Evolutionary conservation across 495 filamentous ascomycete species (phyloP).

Genomic region (Aspergillus funiculosus): DNA sequence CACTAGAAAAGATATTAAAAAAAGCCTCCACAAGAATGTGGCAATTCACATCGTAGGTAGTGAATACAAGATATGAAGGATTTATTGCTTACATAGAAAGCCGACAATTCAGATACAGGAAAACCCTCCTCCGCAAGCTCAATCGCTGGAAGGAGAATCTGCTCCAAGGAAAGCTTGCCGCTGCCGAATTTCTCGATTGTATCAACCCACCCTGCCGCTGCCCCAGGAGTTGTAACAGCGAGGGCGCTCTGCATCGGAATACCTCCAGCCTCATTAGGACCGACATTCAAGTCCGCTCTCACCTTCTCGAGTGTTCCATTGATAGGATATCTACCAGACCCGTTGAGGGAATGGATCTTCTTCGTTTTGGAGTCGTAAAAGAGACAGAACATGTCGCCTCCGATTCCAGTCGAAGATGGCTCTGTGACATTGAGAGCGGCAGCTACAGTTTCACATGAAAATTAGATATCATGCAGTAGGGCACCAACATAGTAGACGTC

Average conservation of each 20-base stretch:
- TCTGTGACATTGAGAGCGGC: constrained; percentile 92
- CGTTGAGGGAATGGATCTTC: constrained; percentile 81
- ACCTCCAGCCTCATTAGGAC: constrained; percentile 51
- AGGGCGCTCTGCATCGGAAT: constrained; percentile 77
- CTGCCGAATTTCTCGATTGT: constrained; percentile 88
- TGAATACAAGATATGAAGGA: too few relatives aligned
- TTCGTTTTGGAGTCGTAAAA: constrained; percentile 81
- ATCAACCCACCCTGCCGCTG: constrained; percentile 92
- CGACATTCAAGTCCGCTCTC: constrained; percentile 61
- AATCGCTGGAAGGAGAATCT: constrained; percentile 80
- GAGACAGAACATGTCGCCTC: constrained; percentile 96
- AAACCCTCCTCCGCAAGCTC: constrained; percentile 84
- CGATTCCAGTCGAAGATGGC: constrained; percentile 90
- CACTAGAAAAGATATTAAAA: constrained; percentile 48
- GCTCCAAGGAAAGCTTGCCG: constrained; percentile 68
- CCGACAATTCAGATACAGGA: constrained; percentile 75
- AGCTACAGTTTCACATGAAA: constrained; percentile 35
- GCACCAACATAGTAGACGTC: neutral
- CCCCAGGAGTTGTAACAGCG: constrained; percentile 80
- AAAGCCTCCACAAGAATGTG: neutral
- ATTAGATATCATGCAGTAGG: neutral
- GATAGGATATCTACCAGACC: constrained; percentile 75
- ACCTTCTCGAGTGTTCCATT: constrained; percentile 63
- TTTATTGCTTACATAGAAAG: constrained; percentile 56
- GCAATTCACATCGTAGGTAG: too few relatives aligned